Evolutionary conservation across 2,329 filamentous ascomycete genomes (phyloP).

Genomic region (Colletotrichum gigasporum): DNA sequence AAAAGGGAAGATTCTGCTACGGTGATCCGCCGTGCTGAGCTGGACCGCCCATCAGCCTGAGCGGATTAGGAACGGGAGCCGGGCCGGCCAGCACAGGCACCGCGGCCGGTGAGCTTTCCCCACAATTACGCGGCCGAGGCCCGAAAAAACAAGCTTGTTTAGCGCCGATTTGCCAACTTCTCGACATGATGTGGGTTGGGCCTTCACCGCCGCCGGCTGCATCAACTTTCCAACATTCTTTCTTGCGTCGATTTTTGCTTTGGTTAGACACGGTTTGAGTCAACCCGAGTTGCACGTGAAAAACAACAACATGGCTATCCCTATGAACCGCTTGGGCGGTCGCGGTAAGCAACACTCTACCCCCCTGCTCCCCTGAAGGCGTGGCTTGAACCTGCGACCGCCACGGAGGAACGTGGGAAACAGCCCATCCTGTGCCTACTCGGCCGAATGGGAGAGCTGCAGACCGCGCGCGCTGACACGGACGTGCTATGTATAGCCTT

Average conservation of each 20-base stretch:
- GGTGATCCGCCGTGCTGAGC: not conserved
- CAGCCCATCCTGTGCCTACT: no score
- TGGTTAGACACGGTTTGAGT: not conserved
- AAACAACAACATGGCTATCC: constrained; percentile 24
- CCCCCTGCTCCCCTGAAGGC: not conserved
- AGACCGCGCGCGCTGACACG: not conserved
- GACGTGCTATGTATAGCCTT: constrained; percentile 66
- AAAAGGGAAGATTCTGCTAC: not conserved
- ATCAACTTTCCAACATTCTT: not conserved
- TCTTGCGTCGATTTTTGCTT: not conserved
- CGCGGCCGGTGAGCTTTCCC: not conserved
- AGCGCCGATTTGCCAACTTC: constrained; percentile 25
- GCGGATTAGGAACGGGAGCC: constrained; percentile 7
- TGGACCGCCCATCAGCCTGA: not conserved
- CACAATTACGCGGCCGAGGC: constrained; percentile 21
- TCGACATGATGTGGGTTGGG: not conserved
- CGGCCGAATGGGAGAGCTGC: not conserved
- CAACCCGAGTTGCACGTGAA: not conserved
- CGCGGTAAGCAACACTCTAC: constrained; percentile 28
- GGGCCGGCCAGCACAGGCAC: constrained; percentile 3
- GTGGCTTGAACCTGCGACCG: constrained; percentile 13
- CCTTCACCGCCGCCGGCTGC: not conserved
- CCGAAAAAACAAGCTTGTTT: constrained; percentile 30
- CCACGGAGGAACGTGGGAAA: not conserved
- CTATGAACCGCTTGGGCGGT: constrained; percentile 33